Evolutionary conservation across 805 yeast species (phyloP), one percentile per base, ranked within the genome.

Genomic region (Cyberlindnera japonica): DNA sequence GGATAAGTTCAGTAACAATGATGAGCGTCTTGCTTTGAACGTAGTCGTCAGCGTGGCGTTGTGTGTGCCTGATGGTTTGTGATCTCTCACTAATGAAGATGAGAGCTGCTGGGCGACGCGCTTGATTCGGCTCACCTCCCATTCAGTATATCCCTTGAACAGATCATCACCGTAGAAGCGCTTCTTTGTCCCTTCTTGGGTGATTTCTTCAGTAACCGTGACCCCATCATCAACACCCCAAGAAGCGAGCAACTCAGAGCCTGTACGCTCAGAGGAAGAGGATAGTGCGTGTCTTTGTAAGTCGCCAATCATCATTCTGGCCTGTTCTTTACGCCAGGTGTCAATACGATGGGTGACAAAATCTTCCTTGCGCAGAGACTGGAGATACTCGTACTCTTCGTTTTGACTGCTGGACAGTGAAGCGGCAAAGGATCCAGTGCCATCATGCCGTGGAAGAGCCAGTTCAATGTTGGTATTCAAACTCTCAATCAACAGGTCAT

Each of bases 201-300:
- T 39, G 31, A 3, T 36, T n/a, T 9, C 33, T 49, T 28, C 20
- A 40, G 19, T 31, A 47, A 19, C 9, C 49, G 17, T 15, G 17
- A 32, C 6, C 4, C 35, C 40, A 21, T 60, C 59, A 28, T 59
- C 65, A 38, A 59, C 58, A 17, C 64, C 66, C 66, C 66, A 62
- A 1, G 64, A 60, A 3, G 55, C 56, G n/a, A 61, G 39, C 2
- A 58, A 36, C 8, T 61, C 62, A 25, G 44, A 48, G 4, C n/a
- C n/a, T n/a, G 51, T 23, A 20, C 40, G 32, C 17, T 19, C 35
- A 1, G 45, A 21, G 6, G 37, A 26, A 3, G 45, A 22, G 2
- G 45, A 30, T 12, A 45, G 27, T 2, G 56, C 42, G 14, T 42
- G 48, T 21, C 48, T 36, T 9, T 43, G 45, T 7, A 56, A 33